Conservation (phyloP, 306 rosid genomes). For the Castanea mollissima region DNA sequence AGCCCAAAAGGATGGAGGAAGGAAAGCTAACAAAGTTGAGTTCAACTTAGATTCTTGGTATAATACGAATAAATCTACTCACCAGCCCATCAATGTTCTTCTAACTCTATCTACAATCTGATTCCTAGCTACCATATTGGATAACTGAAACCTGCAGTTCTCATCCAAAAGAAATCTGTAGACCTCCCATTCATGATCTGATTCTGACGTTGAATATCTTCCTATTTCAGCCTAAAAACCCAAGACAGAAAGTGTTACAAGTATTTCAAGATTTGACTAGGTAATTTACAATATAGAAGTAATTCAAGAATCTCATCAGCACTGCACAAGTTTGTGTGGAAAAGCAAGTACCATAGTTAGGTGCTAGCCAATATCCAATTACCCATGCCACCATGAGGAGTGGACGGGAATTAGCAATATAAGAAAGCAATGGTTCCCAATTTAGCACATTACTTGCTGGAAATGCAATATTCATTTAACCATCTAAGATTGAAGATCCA, state of each 20-base stretch:
- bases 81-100: constrained; percentile 79
- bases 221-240: constrained; percentile 74
- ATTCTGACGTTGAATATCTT: constrained; percentile 55
- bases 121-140: constrained; percentile 43
- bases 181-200: constrained; percentile 84
- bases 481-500: neutral
- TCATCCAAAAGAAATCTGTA: constrained; percentile 81
- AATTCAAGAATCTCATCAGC: constrained; percentile 3
- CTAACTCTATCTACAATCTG: constrained; percentile 75
- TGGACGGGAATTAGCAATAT: neutral
- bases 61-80: constrained; percentile 11
- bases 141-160: constrained; percentile 45
- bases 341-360: neutral
- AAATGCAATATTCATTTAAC: neutral
- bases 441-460: neutral
- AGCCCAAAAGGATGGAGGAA: neutral
- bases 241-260: neutral
- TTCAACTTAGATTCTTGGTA: neutral
- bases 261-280: neutral
- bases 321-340: neutral
- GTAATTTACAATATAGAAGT: neutral
- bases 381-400: neutral
- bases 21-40: neutral
- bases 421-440: neutral
- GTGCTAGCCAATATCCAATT: neutral